Base-by-base conservation (phyloP, 164 flowering plant genomes). In the Magnolia kwangsiensis region DNA sequence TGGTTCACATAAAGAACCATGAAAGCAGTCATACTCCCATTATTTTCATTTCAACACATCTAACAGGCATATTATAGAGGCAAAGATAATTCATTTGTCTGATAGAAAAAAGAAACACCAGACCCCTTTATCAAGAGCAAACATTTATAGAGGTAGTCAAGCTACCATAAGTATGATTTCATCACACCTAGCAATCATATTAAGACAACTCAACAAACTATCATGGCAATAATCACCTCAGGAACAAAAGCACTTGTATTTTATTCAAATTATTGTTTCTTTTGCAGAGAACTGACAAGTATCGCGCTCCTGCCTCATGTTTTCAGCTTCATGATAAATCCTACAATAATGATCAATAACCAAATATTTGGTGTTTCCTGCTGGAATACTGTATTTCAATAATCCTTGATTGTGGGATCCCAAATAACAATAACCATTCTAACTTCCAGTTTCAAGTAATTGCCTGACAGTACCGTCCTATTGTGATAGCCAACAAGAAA, bases 221-320 rank as follows among this genome's bases (percentile, higher is more conserved):
- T 13, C 37, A 27, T 5, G 24, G 10, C 18, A 68, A 68, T 7
- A 68, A 31, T 29, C 45, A 24, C 13, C 71, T 27, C 9, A 6
- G 24, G 68, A 13, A 65, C 50, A 16, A 2, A 31, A 96, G 71
- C 89, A 87, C 70, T 93, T 96, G 71, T 92, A 96, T 20, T 90
- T 91, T 50, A 96, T 87, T 79, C 79, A 85, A 64, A 96, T 82
- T 16, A 92, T 93, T 69, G 93, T 96, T 74, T 96, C 99, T 76
- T 89, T 91, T 1, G 97, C 85, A 0, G 92, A 96, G 77, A 96
- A 96, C 61, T 89, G 96, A 82, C 86, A 88, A 50, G 95, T 67
- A 71, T 96, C 97, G 1, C 71, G 75, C 85, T 93, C 98, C 88
- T 93, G 84, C 87, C 97, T 91, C 94, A 88, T 85, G 82, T 96